phyloP scores from a whole-genome alignment of 805 yeast genomes.

The Candida takata region DNA sequence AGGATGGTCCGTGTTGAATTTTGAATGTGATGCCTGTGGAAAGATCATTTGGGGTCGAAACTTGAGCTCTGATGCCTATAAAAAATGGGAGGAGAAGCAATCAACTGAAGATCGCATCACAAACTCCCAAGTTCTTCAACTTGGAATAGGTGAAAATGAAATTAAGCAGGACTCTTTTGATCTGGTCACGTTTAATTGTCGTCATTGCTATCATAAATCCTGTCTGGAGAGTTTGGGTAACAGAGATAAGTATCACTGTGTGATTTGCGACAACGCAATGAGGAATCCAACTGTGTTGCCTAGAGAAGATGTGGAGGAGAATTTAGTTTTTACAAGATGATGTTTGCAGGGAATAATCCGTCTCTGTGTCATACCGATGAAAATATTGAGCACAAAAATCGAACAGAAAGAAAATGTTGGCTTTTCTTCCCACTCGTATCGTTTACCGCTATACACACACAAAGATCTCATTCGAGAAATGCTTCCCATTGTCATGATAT shows the following conservation, averaged over 20 bases:
- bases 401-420: not conserved
- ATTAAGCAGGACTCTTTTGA: slow-evolving; percentile 15
- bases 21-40: slow-evolving; percentile 73
- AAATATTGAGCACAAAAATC: too few relatives aligned
- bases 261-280: slow-evolving; percentile 30
- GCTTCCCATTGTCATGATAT: slow-evolving; percentile 3
- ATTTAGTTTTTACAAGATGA: too few relatives aligned
- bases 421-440: too few relatives aligned
- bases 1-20: slow-evolving; percentile 59
- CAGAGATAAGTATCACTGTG: slow-evolving; percentile 27
- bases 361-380: too few relatives aligned
- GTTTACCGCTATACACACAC: too few relatives aligned
- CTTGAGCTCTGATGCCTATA: slow-evolving; percentile 40
- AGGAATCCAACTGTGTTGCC: not conserved
- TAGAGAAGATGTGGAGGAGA: too few relatives aligned
- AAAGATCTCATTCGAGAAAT: too few relatives aligned
- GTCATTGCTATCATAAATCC: slow-evolving; percentile 55
- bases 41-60: slow-evolving; percentile 65
- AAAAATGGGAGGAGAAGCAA: slow-evolving; percentile 48
- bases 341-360: too few relatives aligned
- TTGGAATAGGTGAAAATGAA: too few relatives aligned
- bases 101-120: slow-evolving; percentile 27
- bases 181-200: slow-evolving; percentile 53
- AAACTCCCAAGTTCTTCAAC: not conserved
- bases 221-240: slow-evolving; percentile 47